Conservation (phyloP, 176 grass and related monocot species). For the Hordeum vulgare region DNA sequence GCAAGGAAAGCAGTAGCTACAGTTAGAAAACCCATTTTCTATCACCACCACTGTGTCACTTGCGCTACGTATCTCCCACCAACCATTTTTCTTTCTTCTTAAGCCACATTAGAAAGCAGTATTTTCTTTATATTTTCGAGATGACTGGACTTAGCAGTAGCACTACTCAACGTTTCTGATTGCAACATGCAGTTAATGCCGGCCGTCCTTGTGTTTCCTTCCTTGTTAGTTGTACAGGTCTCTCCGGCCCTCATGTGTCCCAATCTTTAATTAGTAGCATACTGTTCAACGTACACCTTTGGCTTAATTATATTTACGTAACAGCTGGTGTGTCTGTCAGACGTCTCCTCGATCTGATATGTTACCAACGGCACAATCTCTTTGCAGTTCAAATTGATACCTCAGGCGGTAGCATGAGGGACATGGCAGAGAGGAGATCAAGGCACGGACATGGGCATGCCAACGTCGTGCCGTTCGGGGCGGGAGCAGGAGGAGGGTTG, state of each 20-base stretch:
- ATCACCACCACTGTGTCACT: neutral
- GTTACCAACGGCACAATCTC: neutral
- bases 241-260: constrained; percentile 4
- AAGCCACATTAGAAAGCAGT: neutral
- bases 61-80: neutral
- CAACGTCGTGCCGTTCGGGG: constrained; percentile 41
- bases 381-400: neutral
- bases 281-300: neutral
- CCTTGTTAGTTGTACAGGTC: neutral
- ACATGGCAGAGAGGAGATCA: constrained; percentile 43
- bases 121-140: neutral
- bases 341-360: neutral
- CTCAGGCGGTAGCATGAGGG: constrained; percentile 15
- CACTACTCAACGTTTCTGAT: neutral
- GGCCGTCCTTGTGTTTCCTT: constrained; percentile 10
- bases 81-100: neutral
- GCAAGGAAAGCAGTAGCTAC: neutral
- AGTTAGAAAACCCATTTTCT: constrained; percentile 11
- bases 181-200: constrained; percentile 33
- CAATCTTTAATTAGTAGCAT: constrained; percentile 17
- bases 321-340: neutral
- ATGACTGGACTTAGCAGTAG: neutral
- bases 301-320: neutral
- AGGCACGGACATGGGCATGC: constrained; percentile 9
- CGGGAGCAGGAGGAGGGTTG: neutral